Conservation (phyloP, 75 land plant species). For the Isoetes taiwanensis region DNA sequence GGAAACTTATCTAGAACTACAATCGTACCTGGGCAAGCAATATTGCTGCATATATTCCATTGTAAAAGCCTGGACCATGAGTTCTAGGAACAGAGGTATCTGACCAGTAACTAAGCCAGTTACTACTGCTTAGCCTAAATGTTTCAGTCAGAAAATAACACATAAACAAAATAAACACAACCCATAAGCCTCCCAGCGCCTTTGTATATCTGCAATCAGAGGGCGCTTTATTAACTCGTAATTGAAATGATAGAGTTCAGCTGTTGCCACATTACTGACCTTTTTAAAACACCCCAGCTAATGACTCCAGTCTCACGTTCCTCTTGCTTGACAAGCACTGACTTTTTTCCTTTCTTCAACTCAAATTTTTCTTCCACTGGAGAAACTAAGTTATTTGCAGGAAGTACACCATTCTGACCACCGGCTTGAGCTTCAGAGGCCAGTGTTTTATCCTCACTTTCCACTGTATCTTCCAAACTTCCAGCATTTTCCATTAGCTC, state of each 20-base stretch:
- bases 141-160: conserved; percentile 64
- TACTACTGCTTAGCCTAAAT: conserved; percentile 68
- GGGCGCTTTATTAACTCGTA: too few species aligned
- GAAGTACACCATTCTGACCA: too few species aligned
- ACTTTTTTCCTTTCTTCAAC: conserved; percentile 47
- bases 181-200: conserved; percentile 87
- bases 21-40: conserved; percentile 96
- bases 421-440: too few species aligned
- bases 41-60: conserved; percentile 51
- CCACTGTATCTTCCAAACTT: conserved; percentile 85
- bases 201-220: conserved; percentile 49
- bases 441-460: conserved; percentile 23
- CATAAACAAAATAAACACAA: conserved; percentile 49
- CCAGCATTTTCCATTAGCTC: conserved; percentile 99
- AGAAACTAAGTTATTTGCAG: too few species aligned
- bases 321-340: conserved; percentile 80
- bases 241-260: too few species aligned
- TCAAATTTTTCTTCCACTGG: too few species aligned
- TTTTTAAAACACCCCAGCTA: conserved; percentile 57
- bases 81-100: conserved; percentile 25
- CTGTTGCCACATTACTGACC: conserved; percentile 27
- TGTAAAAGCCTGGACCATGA: conserved; percentile 49
- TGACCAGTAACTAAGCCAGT: conserved; percentile 86
- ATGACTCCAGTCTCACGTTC: conserved; percentile 95
- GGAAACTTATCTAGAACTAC: too few species aligned